phyloP scores from a whole-genome alignment of 2,329 filamentous ascomycete genomes.

The Aureobasidium sp. region DNA sequence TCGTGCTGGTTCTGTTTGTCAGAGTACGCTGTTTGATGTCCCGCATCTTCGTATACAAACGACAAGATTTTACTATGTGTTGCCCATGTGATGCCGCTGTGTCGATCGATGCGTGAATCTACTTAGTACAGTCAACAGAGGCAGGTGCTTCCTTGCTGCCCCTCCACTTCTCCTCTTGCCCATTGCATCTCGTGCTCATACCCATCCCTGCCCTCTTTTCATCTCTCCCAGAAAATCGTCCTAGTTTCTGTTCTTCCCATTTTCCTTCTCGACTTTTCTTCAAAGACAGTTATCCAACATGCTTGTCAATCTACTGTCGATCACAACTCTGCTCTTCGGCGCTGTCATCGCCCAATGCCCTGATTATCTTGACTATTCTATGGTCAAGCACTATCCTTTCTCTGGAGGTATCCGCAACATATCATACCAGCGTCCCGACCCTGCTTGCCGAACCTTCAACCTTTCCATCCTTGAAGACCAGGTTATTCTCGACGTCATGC shows the following conservation, averaged over 20 bases:
- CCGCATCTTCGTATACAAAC: neutral
- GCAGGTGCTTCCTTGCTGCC: neutral
- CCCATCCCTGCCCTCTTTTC: neutral
- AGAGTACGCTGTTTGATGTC: neutral
- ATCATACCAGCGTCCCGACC: slow-evolving; percentile 38
- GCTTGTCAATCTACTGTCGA: neutral
- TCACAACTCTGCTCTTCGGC: neutral
- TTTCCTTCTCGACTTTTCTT: neutral
- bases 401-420: slow-evolving; percentile 40
- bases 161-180: neutral
- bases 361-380: slow-evolving; percentile 38
- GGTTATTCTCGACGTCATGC: slow-evolving; percentile 28
- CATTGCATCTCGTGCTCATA: neutral
- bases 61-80: neutral
- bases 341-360: slow-evolving; percentile 32
- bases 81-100: slow-evolving; percentile 1
- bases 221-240: neutral
- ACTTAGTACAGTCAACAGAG: neutral
- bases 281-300: neutral
- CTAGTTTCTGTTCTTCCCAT: neutral
- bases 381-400: slow-evolving; percentile 35
- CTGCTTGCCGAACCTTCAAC: slow-evolving; percentile 42
- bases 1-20: slow-evolving; percentile 4
- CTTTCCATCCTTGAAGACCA: slow-evolving; percentile 37
- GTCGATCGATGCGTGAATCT: neutral